Evolutionary conservation across 805 yeast species (phyloP).

Genomic region (Saccharomyces jurei): DNA sequence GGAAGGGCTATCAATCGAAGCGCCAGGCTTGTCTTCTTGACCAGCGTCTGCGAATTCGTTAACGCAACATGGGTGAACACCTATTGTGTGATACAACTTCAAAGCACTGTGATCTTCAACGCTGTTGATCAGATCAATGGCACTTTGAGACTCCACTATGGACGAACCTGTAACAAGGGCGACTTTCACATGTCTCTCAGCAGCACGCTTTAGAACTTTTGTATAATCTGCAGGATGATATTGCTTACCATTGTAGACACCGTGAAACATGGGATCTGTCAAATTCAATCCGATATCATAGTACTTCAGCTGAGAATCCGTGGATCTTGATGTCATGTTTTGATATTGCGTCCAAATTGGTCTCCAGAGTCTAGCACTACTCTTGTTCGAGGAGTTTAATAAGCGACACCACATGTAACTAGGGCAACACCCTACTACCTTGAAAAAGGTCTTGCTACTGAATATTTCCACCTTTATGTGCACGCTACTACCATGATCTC

Average conservation of each 20-base stretch:
- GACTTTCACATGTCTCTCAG: conserved; percentile 51
- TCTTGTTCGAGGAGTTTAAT: background rate
- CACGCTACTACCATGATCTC: background rate
- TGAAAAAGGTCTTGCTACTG: background rate
- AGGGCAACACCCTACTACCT: background rate
- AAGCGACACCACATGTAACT: background rate
- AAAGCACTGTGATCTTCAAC: conserved; percentile 11
- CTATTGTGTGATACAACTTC: conserved; percentile 60
- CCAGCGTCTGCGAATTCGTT: conserved; percentile 35
- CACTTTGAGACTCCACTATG: conserved; percentile 54
- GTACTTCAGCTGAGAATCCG: conserved; percentile 10
- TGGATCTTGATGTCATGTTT: background rate
- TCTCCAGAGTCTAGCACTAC: conserved; percentile 1
- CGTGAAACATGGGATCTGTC: conserved; percentile 83
- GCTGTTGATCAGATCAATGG: conserved; percentile 41
- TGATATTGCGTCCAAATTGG: background rate
- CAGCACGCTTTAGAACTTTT: conserved; percentile 60
- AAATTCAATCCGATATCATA: conserved; percentile 63
- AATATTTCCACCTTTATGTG: background rate
- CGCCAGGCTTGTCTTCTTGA: background rate
- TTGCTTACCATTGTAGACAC: conserved; percentile 62
- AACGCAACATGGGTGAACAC: conserved; percentile 93
- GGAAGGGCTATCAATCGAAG: conserved; percentile 9
- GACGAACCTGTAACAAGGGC: conserved; percentile 82
- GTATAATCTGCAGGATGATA: conserved; percentile 62